Evolutionary conservation across 2,329 filamentous ascomycete species (phyloP).

Genomic region (Geosmithia putterillii): DNA sequence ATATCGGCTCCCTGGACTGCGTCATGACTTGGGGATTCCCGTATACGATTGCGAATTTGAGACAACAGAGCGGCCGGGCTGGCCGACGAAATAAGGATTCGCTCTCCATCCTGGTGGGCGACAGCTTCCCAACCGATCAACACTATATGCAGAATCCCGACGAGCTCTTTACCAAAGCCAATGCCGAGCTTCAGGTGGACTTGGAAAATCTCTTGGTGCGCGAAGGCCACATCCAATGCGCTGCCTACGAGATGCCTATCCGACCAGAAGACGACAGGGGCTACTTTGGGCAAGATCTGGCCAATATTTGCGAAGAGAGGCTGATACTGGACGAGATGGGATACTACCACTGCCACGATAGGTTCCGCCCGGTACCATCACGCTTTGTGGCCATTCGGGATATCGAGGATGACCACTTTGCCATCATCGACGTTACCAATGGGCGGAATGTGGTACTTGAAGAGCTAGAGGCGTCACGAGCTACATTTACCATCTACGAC

Average conservation of each 20-base stretch:
- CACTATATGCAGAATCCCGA: constrained; percentile 95
- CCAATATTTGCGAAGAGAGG: constrained; percentile 59
- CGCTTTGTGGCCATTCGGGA: constrained; percentile 80
- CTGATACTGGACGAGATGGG: constrained; percentile 63
- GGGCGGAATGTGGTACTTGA: constrained; percentile 77
- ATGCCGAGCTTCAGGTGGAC: constrained; percentile 81
- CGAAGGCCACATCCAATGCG: constrained; percentile 92
- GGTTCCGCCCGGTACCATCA: constrained; percentile 77
- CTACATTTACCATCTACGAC: constrained; percentile 92
- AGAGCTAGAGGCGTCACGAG: constrained; percentile 91
- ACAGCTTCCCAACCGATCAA: constrained; percentile 83
- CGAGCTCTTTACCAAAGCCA: constrained; percentile 85
- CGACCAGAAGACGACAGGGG: constrained; percentile 58
- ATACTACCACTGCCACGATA: constrained; percentile 81
- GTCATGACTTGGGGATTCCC: constrained; percentile 92
- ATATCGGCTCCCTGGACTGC: constrained; percentile 88
- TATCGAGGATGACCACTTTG: constrained; percentile 81
- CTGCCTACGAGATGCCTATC: constrained; percentile 90
- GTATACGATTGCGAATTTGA: constrained; percentile 85
- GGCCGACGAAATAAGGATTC: constrained; percentile 90
- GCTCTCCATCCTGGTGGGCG: constrained; percentile 77
- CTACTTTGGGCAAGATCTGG: constrained; percentile 71
- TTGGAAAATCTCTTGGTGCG: constrained; percentile 82
- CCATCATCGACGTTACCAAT: constrained; percentile 79
- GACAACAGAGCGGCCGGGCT: constrained; percentile 88